Evolutionary conservation across 805 yeast genomes (phyloP), one percentile per base, ranked within the genome.

Genomic region (Myxozyma monticola): DNA sequence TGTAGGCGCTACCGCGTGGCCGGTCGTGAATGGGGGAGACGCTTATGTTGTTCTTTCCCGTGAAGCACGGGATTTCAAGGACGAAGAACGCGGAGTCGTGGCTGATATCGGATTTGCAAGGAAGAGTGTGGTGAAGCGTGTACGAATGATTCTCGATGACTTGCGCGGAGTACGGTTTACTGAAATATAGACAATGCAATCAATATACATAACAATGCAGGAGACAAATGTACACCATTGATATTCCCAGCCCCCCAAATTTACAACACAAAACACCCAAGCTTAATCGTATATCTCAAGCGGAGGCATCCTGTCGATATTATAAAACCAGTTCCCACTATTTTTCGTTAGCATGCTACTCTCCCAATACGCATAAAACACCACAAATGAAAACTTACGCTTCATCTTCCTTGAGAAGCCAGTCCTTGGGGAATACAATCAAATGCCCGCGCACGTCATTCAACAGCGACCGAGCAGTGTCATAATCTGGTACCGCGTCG

Each of bases 311-410:
- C 96, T 81, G 65, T 93, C 99, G 42, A 95, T 83, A 61, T 84
- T 88, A 72, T 88, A 90, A 66, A 89, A 90, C 98, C 98, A 91
- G 64, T 95, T 93, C 9, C 88, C 91, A 5, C 87, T 80, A 46
- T 9, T 36, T n/a, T 5, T 6, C 12, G 47, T 37, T 29, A 51
- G 46, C 36, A 10, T 37, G 10, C 24, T 17, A 15, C 34, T n/a
- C 3, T 35, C 7, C 24, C 26, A 5, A 21, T 10, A 22, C 18
- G 20, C 12, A 18, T 4, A 38, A 33, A 26, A n/a, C 15, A 14
- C 15, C 8, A 20, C 6, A 33, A 3, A 42, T 7, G 12, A 43
- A 30, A 10, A 46, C 57, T 12, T 47, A 50, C 51, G 67, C 61
- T 49, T 90, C 96, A 26, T 89, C 79, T 68, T 93, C 99, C 51